phyloP scores from a whole-genome alignment of 2,329 filamentous ascomycete species.

The Aspergillus tamarii region DNA sequence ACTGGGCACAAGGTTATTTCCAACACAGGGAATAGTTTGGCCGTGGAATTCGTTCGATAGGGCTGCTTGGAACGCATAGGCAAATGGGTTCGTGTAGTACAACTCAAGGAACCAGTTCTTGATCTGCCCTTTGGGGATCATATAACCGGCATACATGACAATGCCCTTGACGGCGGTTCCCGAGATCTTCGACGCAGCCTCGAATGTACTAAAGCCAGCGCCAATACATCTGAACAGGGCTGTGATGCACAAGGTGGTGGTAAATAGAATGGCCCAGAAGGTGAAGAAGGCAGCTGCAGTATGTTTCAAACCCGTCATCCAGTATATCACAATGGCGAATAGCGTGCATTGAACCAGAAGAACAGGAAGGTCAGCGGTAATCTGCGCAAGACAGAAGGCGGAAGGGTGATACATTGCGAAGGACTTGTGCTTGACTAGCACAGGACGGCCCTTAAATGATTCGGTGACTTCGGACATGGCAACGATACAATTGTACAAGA shows the following conservation, averaged over 20 bases:
- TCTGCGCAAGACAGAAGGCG: constrained; percentile 49
- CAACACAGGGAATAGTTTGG: constrained; percentile 33
- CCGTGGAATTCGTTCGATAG: constrained; percentile 42
- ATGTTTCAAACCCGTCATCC: constrained; percentile 62
- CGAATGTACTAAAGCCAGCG: constrained; percentile 60
- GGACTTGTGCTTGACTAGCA: constrained; percentile 61
- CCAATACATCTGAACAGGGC: constrained; percentile 61
- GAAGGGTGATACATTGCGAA: constrained; percentile 62
- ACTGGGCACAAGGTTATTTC: constrained; percentile 35
- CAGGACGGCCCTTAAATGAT: constrained; percentile 63
- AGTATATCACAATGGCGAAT: constrained; percentile 65
- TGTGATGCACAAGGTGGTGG: constrained; percentile 55
- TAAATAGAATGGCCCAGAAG: constrained; percentile 60
- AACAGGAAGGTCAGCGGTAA: constrained; percentile 55
- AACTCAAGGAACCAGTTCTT: constrained; percentile 58
- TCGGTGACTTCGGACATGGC: constrained; percentile 69
- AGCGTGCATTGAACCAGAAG: constrained; percentile 62
- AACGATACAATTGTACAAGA: constrained; percentile 65
- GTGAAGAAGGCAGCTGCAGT: constrained; percentile 63
- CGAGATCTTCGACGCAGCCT: constrained; percentile 60
- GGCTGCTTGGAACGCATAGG: constrained; percentile 44
- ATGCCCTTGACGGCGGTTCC: constrained; percentile 41
- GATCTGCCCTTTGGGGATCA: constrained; percentile 52
- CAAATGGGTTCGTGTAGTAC: constrained; percentile 45
- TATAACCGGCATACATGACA: constrained; percentile 48